Base-by-base conservation (phyloP, 495 filamentous ascomycete species). In the Tuber aestivum region DNA sequence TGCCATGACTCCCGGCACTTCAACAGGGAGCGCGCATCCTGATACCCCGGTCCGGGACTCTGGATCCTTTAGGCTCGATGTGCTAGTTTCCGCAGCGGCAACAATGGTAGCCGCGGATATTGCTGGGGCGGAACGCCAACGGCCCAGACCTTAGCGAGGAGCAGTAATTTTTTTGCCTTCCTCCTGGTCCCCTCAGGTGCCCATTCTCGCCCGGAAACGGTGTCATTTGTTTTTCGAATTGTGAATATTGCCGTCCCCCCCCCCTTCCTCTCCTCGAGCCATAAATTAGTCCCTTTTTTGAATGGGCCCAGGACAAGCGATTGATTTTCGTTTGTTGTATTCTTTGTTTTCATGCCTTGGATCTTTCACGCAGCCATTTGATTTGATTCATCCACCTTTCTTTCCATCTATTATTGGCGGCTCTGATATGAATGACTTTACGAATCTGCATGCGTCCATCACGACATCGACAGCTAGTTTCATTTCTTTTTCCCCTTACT, bases 381-480 rank as follows among this genome's bases (percentile, higher is more conserved):
- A 65, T 65, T 65, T 65, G n/a, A 16, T 32, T 32, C 56, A 35
- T 35, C 56, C 7, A 35, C 56, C 27, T 35, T 65, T 65, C 20
- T 65, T 20, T 65, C 56, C 12, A 65, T 65, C 56, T 35, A 35
- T 65, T 65, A 18, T 65, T 65, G 56, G 56, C 27, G 56, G 56
- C 56, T 18, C 27, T 35, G 56, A 65, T 65, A 14, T 32, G 56
- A 65, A 65, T 18, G 56, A 65, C 56, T 65, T 65, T 65, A 65
- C 56, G 56, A 65, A 65, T 35, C 27, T 65, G 56, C 27, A 65
- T 65, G 56, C 56, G 32, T 65, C 56, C 56, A 65, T 65, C 56
- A 65, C 27, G n/a, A 65, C 27, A 65, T 65, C 14, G 27, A 65
- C 56, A 65, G 27, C 56, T 65, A 61, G 27, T 65, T 65, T 35